A percentile compares a stretch with the other conserved stretches of the same genome.
phyloP scores from a whole-genome alignment of 805 yeast genomes.

The Pichia insulana region DNA sequence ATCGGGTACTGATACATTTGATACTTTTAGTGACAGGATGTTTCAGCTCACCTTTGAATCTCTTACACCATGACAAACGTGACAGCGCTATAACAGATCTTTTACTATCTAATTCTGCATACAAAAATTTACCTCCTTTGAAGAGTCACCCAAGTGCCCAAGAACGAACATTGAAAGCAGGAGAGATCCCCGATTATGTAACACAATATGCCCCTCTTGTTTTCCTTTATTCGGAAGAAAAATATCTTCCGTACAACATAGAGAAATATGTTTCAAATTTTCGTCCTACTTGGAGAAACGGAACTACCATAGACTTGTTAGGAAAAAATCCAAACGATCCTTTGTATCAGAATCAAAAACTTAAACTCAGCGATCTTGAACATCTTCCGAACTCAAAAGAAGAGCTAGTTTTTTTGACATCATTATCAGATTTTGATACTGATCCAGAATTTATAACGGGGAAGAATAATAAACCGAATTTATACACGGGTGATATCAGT shows the following conservation, averaged over 20 bases:
- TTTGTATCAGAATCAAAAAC: conserved; percentile 9
- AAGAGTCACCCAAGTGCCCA: conserved; percentile 22
- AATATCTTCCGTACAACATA: conserved; percentile 77
- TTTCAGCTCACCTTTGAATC: neutral
- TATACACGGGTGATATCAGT: conserved; percentile 59
- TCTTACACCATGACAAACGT: neutral
- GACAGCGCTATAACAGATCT: neutral
- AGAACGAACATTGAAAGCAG: conserved; percentile 35
- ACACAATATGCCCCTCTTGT: conserved; percentile 67
- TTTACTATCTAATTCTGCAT: conserved; percentile 3
- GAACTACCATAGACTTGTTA: conserved; percentile 29
- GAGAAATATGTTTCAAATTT: conserved; percentile 60
- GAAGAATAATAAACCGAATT: conserved; percentile 51
- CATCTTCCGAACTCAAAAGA: conserved; percentile 27
- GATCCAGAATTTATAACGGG: conserved; percentile 89
- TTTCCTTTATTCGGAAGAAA: conserved; percentile 81
- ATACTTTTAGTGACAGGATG: neutral
- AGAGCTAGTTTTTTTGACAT: conserved; percentile 45
- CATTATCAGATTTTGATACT: conserved; percentile 58
- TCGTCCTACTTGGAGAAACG: conserved; percentile 44
- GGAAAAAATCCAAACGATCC: conserved; percentile 14
- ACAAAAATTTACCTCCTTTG: conserved; percentile 31
- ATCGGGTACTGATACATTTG: too few species aligned
- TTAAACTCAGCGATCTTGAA: conserved; percentile 27
- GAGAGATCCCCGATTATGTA: conserved; percentile 58